A percentile compares a stretch with the other conserved stretches of the same genome.
Conservation (phyloP, 1,284 basidiomycete genomes). For the Thecaphora thlaspeos region DNA sequence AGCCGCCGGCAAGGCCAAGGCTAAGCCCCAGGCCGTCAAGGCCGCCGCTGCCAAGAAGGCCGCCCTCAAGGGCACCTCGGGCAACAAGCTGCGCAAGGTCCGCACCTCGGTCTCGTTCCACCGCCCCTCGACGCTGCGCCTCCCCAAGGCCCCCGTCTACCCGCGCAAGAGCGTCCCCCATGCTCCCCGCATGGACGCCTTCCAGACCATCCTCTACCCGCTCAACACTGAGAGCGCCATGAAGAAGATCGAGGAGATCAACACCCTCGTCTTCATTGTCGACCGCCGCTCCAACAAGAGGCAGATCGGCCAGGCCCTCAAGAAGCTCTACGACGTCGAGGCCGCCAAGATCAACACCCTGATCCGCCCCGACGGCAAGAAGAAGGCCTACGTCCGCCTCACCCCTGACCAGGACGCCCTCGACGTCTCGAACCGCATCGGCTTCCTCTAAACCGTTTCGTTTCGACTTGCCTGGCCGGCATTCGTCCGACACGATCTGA, state of each 20-base stretch:
- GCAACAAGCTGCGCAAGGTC: conserved; percentile 76
- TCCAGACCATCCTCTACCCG: conserved; percentile 82
- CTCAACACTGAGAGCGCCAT: conserved; percentile 65
- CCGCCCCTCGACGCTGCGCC: conserved; percentile 89
- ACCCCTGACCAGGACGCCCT: conserved; percentile 94
- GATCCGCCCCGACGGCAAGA: conserved; percentile 98
- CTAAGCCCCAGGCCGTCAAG: conserved; percentile 62
- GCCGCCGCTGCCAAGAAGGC: conserved; percentile 96
- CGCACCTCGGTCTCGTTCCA: conserved; percentile 89
- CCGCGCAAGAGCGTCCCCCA: conserved; percentile 90
- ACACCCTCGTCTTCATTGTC: conserved; percentile 97
- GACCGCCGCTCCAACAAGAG: conserved; percentile 95
- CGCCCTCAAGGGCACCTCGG: conserved; percentile 80
- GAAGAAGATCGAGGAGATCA: conserved; percentile 98
- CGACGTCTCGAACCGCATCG: conserved; percentile 97
- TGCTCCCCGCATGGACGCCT: conserved; percentile 95
- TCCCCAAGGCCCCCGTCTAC: conserved; percentile 84
- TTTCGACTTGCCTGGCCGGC: too few relatives aligned
- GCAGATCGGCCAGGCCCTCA: conserved; percentile 91
- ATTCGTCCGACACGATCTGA: too few relatives aligned
- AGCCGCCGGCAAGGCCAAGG: conserved; percentile 16
- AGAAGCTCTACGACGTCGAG: conserved; percentile 97
- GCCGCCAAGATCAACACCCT: conserved; percentile 96
- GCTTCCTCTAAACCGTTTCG: conserved; percentile 53
- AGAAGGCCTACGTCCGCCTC: conserved; percentile 97